These are phyloP conservation scores for Cenococcum geophilum DNA, from an alignment of 495 filamentous ascomycete genomes.

Conservation along the genomic window DNA sequence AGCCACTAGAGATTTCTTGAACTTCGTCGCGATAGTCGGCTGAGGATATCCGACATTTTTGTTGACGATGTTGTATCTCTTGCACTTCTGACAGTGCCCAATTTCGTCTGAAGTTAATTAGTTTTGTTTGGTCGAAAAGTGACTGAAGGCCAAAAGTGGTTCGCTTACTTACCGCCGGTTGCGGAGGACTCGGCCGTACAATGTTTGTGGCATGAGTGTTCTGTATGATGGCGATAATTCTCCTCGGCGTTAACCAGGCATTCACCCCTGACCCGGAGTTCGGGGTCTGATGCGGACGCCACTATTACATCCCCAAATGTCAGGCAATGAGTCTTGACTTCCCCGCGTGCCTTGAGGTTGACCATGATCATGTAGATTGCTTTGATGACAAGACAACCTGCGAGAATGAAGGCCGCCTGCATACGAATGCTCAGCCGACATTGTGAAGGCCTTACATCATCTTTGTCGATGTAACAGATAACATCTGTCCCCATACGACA, in stretches of 20 bases:
- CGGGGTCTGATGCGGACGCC: slow-evolving; percentile 22
- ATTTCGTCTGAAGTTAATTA: slow-evolving; percentile 16
- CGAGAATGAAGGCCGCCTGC: slow-evolving; percentile 23
- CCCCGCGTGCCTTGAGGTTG: slow-evolving; percentile 19
- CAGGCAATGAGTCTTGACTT: slow-evolving; percentile 19
- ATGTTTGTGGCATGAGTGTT: slow-evolving; percentile 27
- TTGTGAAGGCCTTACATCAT: slow-evolving; percentile 1
- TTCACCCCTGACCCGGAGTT: slow-evolving; percentile 19
- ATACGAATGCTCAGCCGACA: slow-evolving; percentile 27
- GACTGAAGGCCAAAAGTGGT: not conserved
- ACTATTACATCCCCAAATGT: slow-evolving; percentile 29
- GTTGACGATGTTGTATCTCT: slow-evolving; percentile 20
- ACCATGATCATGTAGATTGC: slow-evolving; percentile 25
- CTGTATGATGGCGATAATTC: slow-evolving; percentile 8
- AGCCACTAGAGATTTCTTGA: slow-evolving; percentile 22
- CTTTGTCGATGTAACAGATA: not conserved
- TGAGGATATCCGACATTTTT: slow-evolving; percentile 8
- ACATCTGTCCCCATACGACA: slow-evolving; percentile 12
- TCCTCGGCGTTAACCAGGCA: slow-evolving; percentile 25
- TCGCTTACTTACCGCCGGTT: slow-evolving; percentile 14
- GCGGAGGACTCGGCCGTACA: slow-evolving; percentile 19
- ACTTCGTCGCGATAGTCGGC: slow-evolving; percentile 23
- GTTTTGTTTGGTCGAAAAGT: not conserved
- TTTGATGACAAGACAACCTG: slow-evolving; percentile 18
- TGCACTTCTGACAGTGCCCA: slow-evolving; percentile 28